These are phyloP conservation scores for Kwoniella sp. DNA, from an alignment of 768 basidiomycete species.

Conservation along the genomic window DNA sequence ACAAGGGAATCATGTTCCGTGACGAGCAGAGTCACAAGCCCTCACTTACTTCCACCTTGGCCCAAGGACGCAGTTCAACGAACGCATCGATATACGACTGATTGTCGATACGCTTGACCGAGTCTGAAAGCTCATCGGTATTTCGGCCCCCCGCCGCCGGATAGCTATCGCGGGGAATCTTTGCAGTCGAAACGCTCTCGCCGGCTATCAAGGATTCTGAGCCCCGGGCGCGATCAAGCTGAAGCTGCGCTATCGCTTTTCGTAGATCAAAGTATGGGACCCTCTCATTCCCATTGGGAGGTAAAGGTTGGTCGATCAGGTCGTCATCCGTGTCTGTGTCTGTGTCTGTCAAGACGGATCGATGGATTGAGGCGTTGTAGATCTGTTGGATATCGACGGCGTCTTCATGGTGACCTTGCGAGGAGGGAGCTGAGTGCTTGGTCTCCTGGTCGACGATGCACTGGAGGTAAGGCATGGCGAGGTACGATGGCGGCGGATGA, in stretches of 20 bases:
- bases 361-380: slow-evolving; percentile 44
- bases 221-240: slow-evolving; percentile 60
- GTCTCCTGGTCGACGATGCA: slow-evolving; percentile 60
- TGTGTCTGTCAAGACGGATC: neutral
- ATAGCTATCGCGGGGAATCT: no score
- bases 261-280: slow-evolving; percentile 65
- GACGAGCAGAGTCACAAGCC: neutral
- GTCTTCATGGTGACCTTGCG: slow-evolving; percentile 9
- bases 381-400: slow-evolving; percentile 22
- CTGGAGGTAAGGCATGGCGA: slow-evolving; percentile 72
- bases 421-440: neutral
- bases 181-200: no score
- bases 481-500: slow-evolving; percentile 62
- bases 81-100: slow-evolving; percentile 65
- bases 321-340: neutral
- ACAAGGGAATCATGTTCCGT: neutral
- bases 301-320: slow-evolving; percentile 53
- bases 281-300: slow-evolving; percentile 54
- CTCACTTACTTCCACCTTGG: slow-evolving; percentile 59
- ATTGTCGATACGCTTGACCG: slow-evolving; percentile 24
- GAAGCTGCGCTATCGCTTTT: slow-evolving; percentile 66
- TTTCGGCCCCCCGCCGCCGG: neutral
- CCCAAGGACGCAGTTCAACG: slow-evolving; percentile 57
- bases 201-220: no score
- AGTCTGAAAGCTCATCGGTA: slow-evolving; percentile 20